A percentile compares a stretch with the other conserved stretches of the same genome.
Conservation (phyloP, 768 basidiomycete species). For the Hericium rajendrae region DNA sequence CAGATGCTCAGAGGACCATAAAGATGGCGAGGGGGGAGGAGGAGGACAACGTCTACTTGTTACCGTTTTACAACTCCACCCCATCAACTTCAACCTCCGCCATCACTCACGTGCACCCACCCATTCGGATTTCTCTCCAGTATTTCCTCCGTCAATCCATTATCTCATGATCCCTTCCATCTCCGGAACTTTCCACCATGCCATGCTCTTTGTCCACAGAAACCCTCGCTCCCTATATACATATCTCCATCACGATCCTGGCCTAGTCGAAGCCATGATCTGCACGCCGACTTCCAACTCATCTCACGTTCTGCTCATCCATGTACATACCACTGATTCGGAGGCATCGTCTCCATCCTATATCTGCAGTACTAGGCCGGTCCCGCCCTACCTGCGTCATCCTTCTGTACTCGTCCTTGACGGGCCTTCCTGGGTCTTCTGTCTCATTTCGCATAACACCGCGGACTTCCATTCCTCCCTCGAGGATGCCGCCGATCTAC, state of each 20-base stretch:
- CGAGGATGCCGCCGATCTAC: too few species aligned
- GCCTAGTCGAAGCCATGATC: not conserved
- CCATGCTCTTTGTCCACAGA: not conserved
- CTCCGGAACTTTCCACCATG: not conserved
- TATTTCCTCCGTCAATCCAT: not conserved
- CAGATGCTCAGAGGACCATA: conserved; percentile 17
- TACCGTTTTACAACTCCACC: not conserved
- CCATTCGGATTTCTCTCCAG: not conserved
- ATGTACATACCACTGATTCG: not conserved
- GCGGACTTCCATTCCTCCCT: too few species aligned
- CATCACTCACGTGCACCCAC: not conserved
- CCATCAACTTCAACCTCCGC: not conserved
- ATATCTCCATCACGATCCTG: not conserved
- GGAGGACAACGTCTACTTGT: not conserved
- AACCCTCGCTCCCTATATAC: not conserved
- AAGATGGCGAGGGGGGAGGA: conserved; percentile 1
- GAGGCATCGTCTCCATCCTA: too few species aligned
- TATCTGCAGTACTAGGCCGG: too few species aligned
- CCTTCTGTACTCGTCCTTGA: too few species aligned
- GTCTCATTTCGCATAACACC: too few species aligned
- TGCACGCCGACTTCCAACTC: not conserved
- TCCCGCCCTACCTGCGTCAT: too few species aligned
- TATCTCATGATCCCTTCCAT: not conserved
- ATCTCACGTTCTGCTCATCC: not conserved
- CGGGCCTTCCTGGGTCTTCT: too few species aligned